Evolutionary conservation across 495 filamentous ascomycete genomes (phyloP).

Genomic region (Penicillium argentinense): DNA sequence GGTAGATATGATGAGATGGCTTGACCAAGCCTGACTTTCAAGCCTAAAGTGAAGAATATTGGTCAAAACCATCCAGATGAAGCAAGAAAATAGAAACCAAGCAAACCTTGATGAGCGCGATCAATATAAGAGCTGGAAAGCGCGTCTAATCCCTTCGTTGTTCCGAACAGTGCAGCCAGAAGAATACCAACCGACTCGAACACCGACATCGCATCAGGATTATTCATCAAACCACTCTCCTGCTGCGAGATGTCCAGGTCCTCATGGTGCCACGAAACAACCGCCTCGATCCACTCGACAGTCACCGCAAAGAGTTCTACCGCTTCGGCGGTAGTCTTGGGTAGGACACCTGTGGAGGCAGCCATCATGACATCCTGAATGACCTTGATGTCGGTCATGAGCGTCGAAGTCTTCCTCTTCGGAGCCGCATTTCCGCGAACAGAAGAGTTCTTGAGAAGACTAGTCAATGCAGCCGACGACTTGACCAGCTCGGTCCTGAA

Average conservation of each 20-base stretch:
- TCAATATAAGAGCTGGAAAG: slow-evolving; percentile 34
- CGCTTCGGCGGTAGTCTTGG: slow-evolving; percentile 31
- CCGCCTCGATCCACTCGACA: slow-evolving; percentile 41
- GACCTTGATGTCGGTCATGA: slow-evolving; percentile 49
- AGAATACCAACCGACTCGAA: slow-evolving; percentile 48
- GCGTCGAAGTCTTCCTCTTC: slow-evolving; percentile 26
- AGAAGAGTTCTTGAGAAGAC: slow-evolving; percentile 59
- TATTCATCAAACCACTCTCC: slow-evolving; percentile 34
- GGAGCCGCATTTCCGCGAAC: slow-evolving; percentile 29
- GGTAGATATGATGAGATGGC: slow-evolving; percentile 44
- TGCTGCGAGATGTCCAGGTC: slow-evolving; percentile 29
- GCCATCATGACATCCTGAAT: slow-evolving; percentile 46
- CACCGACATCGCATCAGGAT: slow-evolving; percentile 41
- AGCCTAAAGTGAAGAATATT: slow-evolving; percentile 13
- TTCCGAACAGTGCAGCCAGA: slow-evolving; percentile 43
- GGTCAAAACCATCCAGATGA: not conserved
- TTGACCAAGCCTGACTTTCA: slow-evolving; percentile 42
- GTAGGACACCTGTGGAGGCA: slow-evolving; percentile 36
- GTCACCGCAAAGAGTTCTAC: slow-evolving; percentile 33
- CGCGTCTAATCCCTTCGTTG: slow-evolving; percentile 36
- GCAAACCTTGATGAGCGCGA: slow-evolving; percentile 27
- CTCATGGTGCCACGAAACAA: slow-evolving; percentile 39
- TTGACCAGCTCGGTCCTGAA: slow-evolving; percentile 54
- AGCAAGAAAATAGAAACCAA: not conserved
- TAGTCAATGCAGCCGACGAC: slow-evolving; percentile 55